These are phyloP conservation scores for Solanum lignicaule DNA, from an alignment of 257 asterid genomes.

Conservation along the genomic window DNA sequence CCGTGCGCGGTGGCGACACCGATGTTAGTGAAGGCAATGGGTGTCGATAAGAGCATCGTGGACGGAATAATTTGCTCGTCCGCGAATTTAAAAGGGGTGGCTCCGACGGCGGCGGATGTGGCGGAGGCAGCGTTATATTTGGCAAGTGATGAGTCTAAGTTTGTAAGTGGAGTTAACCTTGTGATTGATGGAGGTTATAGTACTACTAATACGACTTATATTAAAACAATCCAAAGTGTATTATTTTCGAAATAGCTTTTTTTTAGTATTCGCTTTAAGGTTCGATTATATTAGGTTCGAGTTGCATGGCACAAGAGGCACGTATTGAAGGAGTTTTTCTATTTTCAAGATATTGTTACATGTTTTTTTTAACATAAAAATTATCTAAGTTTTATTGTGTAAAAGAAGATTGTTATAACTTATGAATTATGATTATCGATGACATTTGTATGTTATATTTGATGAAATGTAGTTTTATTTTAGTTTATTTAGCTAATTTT, in stretches of 20 bases:
- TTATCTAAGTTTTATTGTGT: no score
- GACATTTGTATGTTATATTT: background rate
- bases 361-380: no score
- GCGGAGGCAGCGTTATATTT: constrained; percentile 75
- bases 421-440: background rate
- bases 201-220: constrained; percentile 48
- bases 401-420: background rate
- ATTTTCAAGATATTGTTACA: background rate
- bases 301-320: background rate
- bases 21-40: constrained; percentile 30
- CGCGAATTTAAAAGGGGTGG: constrained; percentile 56
- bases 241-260: background rate
- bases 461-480: background rate
- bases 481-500: background rate
- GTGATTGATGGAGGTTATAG: constrained; percentile 76
- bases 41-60: constrained; percentile 32
- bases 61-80: constrained; percentile 40
- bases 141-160: constrained; percentile 50
- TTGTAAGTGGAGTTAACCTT: constrained; percentile 63
- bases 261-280: background rate
- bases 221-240: constrained; percentile 10
- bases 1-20: constrained; percentile 78
- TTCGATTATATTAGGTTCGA: background rate
- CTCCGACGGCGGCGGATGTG: constrained; percentile 53
- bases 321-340: background rate